Base-by-base conservation (phyloP, 2,329 filamentous ascomycete genomes). In the Alternaria tenuissima region DNA sequence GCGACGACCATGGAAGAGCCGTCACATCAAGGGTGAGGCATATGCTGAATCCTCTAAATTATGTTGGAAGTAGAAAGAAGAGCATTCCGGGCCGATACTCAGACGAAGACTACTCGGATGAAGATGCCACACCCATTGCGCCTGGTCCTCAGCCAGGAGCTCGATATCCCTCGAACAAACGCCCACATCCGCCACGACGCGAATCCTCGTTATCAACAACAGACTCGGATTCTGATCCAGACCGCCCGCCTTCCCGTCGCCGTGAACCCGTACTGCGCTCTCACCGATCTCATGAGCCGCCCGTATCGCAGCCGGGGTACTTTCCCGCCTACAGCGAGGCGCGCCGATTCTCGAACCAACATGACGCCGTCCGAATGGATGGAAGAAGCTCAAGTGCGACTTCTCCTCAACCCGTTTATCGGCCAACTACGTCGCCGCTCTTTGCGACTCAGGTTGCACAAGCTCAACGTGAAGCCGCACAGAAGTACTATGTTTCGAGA, bases 381-480 rank as follows among this genome's bases (percentile, higher is more conserved):
- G 57, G 70, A 53, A 57, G 68, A 52, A 26, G 62, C 34, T 55
- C 71, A 46, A 64, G 53, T 14, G 62, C 68, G 16, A 63, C 65
- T 9, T 67, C 69, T 32, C 67, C 67, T 7, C 65, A 65, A n/a
- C 69, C 72, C 14, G 70, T 76, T 1, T 84, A 83, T 63, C 79
- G 74, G 6, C 82, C 82, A 3, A 81, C 79, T 2, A 79, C 79
- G 43, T 73, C 76, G 1, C 82, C 82, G 4, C 67, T 83, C 3
- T 84, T 84, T 60, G 82, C 82, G 4, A 81, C 81, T 0, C 80
- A 81, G 16, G 77, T 83, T 5, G 80, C 81, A 7, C 76, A 79
- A 26, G 55, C 79, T 34, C 73, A 80, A 36, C 57, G 55, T 14
- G 57, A 59, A 44, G 57, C 72, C 28, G 57, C 72, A 30, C 68